Base-by-base conservation (phyloP, 2,329 filamentous ascomycete species). In the Graphium sp. region DNA sequence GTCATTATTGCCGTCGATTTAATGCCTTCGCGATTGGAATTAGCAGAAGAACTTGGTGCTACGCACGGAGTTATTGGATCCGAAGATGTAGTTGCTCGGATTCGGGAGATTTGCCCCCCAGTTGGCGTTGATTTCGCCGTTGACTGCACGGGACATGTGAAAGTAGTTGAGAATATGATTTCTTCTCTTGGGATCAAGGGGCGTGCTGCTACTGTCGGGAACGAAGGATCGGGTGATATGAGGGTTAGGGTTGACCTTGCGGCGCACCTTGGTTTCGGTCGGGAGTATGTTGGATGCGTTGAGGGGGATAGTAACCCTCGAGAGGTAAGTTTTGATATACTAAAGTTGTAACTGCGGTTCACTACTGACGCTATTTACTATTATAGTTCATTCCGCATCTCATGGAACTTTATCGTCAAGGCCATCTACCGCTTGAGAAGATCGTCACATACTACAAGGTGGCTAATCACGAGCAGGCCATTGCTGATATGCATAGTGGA, bases 161-260 rank as follows among this genome's bases (percentile, higher is more conserved):
- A 47, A 40, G 43, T 61, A 36, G 48, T 62, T 41, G 44, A 44
- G 18, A 53, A 47, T 15, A 61, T 61, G 48, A 52, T 63, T 34
- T 56, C 61, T 28, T 52, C 55, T 36, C 48, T 60, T 19, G 45
- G 47, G 8, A 40, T 34, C 4, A 10, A 30, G 11, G 44, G 44
- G 2, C 29, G 37, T 14, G 44, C 35, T 10, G 39, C 42, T 11
- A 45, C 40, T 7, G 39, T 45, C 4, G 44, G 43, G 4, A 41
- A 43, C 3, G 41, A 43, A 0, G 40, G 41, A 5, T 30, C 32
- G 18, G 34, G 36, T 3, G 37, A 39, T 7, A 31, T 32, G 12
- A 18, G 5, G 11, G 40, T 39, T 5, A 30, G 13, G 3, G 36
- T 47, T 8, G 42, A 46, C 29, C 36, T 47, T 3, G 40, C 42